A percentile compares a stretch with the other conserved stretches of the same genome.
Evolutionary conservation across 345 rosid species (phyloP).

Genomic region (Eucalyptus microcorys): DNA sequence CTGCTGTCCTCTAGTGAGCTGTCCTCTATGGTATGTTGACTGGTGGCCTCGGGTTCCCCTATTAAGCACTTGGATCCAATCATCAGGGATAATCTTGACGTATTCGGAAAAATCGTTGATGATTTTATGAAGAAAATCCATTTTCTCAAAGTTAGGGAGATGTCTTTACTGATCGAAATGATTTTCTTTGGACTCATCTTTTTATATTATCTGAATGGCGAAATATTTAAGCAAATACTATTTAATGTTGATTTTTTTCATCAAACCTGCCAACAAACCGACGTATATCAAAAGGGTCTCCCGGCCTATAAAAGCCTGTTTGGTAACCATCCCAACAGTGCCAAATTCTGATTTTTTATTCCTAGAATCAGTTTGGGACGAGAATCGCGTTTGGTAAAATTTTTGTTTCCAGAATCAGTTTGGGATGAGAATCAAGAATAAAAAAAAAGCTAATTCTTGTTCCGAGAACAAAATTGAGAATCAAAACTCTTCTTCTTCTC

Average conservation of each 20-base stretch:
- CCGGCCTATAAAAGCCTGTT: neutral
- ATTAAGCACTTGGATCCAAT: neutral
- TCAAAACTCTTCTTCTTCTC: too few species aligned
- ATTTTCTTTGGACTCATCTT: neutral
- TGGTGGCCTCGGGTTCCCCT: neutral
- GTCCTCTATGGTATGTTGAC: neutral
- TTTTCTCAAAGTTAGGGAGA: neutral
- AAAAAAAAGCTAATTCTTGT: too few species aligned
- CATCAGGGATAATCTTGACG: too few species aligned
- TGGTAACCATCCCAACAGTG: too few species aligned
- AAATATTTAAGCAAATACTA: neutral
- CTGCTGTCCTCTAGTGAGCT: too few species aligned
- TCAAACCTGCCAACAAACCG: neutral
- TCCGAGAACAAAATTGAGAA: too few species aligned
- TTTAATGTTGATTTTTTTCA: neutral
- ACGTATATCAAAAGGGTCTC: neutral
- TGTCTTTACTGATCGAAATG: neutral
- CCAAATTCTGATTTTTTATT: too few species aligned
- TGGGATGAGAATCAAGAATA: too few species aligned
- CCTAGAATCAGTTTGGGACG: too few species aligned
- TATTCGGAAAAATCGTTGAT: neutral
- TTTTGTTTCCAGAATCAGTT: too few species aligned
- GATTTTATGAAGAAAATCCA: too few species aligned
- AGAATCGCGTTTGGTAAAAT: too few species aligned
- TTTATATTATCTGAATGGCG: neutral